These are phyloP conservation scores for Mariannaea sp. DNA, from an alignment of 2,329 filamentous ascomycete species.

Conservation along the genomic window DNA sequence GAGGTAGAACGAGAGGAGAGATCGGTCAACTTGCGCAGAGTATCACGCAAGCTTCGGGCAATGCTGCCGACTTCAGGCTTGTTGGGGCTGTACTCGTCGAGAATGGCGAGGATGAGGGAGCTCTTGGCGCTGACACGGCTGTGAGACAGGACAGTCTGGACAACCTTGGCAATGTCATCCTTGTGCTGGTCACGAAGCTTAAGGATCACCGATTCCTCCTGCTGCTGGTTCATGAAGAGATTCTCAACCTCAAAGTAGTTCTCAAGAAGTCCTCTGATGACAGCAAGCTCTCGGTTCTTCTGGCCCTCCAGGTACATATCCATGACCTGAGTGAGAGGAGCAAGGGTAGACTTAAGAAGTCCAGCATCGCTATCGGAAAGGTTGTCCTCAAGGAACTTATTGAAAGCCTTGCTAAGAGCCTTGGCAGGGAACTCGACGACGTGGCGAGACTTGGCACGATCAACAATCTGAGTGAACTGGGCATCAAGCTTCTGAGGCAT, in stretches of 20 bases:
- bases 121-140: constrained; percentile 93
- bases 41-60: constrained; percentile 81
- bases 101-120: constrained; percentile 85
- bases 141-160: constrained; percentile 90
- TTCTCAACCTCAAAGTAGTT: constrained; percentile 83
- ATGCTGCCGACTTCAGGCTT: constrained; percentile 88
- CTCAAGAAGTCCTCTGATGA: constrained; percentile 79
- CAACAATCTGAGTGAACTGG: constrained; percentile 82
- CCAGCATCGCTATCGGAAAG: constrained; percentile 74
- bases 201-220: constrained; percentile 93
- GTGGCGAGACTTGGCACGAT: constrained; percentile 76
- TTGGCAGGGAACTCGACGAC: constrained; percentile 87
- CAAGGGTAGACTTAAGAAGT: constrained; percentile 72
- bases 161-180: constrained; percentile 83
- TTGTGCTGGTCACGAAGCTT: constrained; percentile 95
- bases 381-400: constrained; percentile 88
- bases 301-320: constrained; percentile 82
- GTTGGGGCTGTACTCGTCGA: constrained; percentile 94
- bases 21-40: constrained; percentile 85
- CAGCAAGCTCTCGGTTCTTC: constrained; percentile 85
- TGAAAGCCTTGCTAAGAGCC: constrained; percentile 79
- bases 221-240: constrained; percentile 84
- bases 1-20: constrained; percentile 79
- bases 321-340: constrained; percentile 78
- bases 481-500: constrained; percentile 94